phyloP scores from a whole-genome alignment of 495 filamentous ascomycete species.

The Aspergillus carlsbadensis region DNA sequence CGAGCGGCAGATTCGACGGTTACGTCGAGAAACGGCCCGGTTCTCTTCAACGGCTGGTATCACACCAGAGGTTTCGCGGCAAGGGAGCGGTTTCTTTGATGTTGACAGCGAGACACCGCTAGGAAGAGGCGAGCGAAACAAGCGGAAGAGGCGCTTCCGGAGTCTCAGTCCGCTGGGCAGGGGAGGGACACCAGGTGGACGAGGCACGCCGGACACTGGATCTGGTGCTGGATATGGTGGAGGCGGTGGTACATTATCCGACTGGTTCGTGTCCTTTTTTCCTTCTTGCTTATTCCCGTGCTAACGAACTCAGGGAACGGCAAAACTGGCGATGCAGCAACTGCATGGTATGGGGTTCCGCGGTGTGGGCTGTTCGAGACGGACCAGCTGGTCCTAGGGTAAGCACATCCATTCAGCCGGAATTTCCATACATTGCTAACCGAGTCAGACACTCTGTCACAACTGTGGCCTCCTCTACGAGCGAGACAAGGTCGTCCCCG shows the following conservation, averaged over 20 bases:
- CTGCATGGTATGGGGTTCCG: conserved; percentile 82
- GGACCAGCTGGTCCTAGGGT: conserved; percentile 84
- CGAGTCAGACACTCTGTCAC: conserved; percentile 76
- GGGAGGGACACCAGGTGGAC: conserved; percentile 65
- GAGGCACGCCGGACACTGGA: conserved; percentile 73
- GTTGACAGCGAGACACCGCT: conserved; percentile 63
- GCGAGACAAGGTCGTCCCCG: conserved; percentile 78
- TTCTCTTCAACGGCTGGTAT: conserved; percentile 84
- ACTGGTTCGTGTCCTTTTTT: conserved; percentile 50
- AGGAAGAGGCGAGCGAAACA: conserved; percentile 84
- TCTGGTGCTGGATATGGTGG: conserved; percentile 62
- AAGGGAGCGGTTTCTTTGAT: conserved; percentile 59
- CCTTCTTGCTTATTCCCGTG: conserved; percentile 4
- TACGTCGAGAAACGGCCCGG: conserved; percentile 87
- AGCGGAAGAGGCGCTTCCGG: conserved; percentile 90
- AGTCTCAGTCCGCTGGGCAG: conserved; percentile 76
- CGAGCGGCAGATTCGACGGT: conserved; percentile 81
- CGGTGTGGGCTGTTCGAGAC: conserved; percentile 92
- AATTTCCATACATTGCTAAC: neutral
- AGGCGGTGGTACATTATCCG: conserved; percentile 68
- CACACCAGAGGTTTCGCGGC: conserved; percentile 59
- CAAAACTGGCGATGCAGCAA: conserved; percentile 87
- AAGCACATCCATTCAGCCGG: conserved; percentile 32
- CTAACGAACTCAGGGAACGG: conserved; percentile 59
- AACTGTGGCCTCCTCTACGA: conserved; percentile 92